Conservation (phyloP, 495 filamentous ascomycete genomes). For the Evernia prunastri region DNA sequence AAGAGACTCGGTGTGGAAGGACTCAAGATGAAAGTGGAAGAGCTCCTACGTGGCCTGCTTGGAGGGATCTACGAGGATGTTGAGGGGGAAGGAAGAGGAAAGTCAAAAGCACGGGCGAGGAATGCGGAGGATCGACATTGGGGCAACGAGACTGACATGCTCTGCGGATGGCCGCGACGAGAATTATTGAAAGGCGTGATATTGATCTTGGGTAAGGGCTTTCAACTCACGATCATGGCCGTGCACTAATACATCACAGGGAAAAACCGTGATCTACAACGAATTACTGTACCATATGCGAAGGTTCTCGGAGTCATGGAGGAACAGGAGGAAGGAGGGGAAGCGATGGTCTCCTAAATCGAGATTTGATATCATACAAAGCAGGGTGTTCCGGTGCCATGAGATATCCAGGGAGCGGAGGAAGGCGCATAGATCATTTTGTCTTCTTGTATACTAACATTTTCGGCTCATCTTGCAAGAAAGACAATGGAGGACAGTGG, state of each 20-base stretch:
- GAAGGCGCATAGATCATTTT: background rate
- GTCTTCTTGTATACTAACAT: constrained; percentile 16
- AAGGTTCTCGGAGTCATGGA: constrained; percentile 60
- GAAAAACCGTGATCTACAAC: constrained; percentile 87
- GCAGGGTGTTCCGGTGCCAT: constrained; percentile 14
- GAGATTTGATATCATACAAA: constrained; percentile 19
- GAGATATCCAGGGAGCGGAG: constrained; percentile 15
- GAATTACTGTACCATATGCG: constrained; percentile 86
- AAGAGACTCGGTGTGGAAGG: constrained; percentile 92
- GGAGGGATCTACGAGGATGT: constrained; percentile 59
- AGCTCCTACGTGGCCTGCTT: constrained; percentile 71
- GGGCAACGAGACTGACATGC: constrained; percentile 42
- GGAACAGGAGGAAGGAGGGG: constrained; percentile 32
- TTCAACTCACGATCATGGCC: background rate
- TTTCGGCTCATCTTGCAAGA: background rate
- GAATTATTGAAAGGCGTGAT: constrained; percentile 84
- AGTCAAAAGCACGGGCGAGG: constrained; percentile 44
- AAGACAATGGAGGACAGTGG: background rate
- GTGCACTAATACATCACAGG: constrained; percentile 45
- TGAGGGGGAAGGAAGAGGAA: constrained; percentile 31
- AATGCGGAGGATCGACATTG: constrained; percentile 49
- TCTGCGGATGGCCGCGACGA: constrained; percentile 85
- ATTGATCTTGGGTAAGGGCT: constrained; percentile 75
- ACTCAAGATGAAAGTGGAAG: constrained; percentile 78
- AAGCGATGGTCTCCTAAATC: constrained; percentile 50